These are phyloP conservation scores for Spinacia oleracea DNA, from an alignment of 179 eudicot species.

Conservation along the genomic window DNA sequence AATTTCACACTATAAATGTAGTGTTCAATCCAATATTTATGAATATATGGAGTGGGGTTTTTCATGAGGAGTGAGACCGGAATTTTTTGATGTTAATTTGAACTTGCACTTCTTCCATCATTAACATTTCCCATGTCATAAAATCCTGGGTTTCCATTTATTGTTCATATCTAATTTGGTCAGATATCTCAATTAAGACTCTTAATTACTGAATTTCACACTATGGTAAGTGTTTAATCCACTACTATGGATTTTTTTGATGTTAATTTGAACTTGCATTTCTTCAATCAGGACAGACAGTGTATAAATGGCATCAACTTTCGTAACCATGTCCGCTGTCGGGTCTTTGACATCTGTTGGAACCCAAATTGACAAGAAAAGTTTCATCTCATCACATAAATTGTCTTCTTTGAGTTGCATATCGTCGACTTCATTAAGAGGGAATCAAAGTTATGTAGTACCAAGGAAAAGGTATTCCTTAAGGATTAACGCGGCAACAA, in stretches of 20 bases:
- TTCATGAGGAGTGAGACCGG: too few relatives aligned
- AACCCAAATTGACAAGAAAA: conserved; percentile 45
- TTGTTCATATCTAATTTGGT: too few relatives aligned
- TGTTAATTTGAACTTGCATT: background rate
- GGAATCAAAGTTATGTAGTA: conserved; percentile 34
- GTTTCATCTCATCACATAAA: conserved; percentile 41
- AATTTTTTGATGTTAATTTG: too few relatives aligned
- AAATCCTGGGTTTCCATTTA: too few relatives aligned
- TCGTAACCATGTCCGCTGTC: conserved; percentile 56
- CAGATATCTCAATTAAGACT: too few relatives aligned
- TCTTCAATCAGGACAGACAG: conserved; percentile 11
- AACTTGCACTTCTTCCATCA: too few relatives aligned
- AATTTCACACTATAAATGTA: background rate
- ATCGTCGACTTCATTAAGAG: conserved; percentile 45
- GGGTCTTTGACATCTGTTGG: conserved; percentile 62
- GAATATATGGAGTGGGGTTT: background rate
- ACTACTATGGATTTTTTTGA: too few relatives aligned
- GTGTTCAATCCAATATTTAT: too few relatives aligned
- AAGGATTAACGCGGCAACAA: conserved; percentile 60
- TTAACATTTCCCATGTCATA: too few relatives aligned
- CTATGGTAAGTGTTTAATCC: too few relatives aligned
- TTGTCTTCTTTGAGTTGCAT: conserved; percentile 67
- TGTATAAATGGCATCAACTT: conserved; percentile 61
- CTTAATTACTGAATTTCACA: too few relatives aligned
- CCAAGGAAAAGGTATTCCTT: conserved; percentile 41